These are phyloP conservation scores for Lumnitzera littorea DNA, from an alignment of 345 rosid species.

Conservation along the genomic window DNA sequence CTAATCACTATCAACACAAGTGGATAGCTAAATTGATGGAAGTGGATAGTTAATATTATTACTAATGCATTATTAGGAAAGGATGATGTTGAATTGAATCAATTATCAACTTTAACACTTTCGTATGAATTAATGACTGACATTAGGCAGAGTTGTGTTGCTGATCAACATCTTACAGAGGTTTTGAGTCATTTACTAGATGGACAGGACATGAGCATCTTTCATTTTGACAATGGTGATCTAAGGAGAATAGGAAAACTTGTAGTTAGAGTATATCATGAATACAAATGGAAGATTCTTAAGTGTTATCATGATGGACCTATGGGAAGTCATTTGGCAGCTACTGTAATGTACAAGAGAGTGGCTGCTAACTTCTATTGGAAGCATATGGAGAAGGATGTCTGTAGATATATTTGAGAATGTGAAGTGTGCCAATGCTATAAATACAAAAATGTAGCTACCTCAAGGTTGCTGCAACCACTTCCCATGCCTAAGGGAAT, in stretches of 20 bases:
- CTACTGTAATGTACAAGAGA: not conserved
- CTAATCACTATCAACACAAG: not conserved
- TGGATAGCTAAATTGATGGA: not conserved
- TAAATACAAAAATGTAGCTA: not conserved
- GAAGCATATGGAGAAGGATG: not conserved
- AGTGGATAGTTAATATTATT: not conserved
- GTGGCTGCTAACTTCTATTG: not conserved
- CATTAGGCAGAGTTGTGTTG: too few relatives aligned
- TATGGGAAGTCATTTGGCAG: too few relatives aligned
- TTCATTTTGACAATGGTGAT: too few relatives aligned
- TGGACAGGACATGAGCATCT: too few relatives aligned
- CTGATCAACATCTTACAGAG: too few relatives aligned
- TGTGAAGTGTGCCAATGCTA: not conserved
- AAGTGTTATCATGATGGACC: too few relatives aligned
- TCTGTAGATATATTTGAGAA: not conserved
- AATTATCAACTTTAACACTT: too few relatives aligned
- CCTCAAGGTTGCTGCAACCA: not conserved
- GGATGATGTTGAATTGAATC: not conserved
- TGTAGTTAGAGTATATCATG: too few relatives aligned
- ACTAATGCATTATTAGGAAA: not conserved
- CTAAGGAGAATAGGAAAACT: too few relatives aligned
- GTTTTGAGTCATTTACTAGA: too few relatives aligned
- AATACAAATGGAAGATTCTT: too few relatives aligned
- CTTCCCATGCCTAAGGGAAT: not conserved
- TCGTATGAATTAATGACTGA: too few relatives aligned